Base-by-base conservation (phyloP, 2,329 filamentous ascomycete genomes). In the Calonectria leucothoes region DNA sequence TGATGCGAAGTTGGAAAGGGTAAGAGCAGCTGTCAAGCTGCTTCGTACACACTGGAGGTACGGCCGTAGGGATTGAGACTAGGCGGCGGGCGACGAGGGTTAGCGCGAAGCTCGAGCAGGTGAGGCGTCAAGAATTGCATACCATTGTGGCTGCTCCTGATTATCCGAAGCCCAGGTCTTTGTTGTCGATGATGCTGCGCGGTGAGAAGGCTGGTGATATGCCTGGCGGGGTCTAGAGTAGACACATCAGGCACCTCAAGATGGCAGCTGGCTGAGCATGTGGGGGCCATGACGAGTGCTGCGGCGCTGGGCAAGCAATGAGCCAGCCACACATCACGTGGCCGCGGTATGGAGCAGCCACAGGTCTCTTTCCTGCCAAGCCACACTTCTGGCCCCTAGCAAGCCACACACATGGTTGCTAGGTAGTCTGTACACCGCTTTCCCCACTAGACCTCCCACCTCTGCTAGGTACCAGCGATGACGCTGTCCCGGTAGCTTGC, bases 21-120 rank as follows among this genome's bases (percentile, higher is more conserved):
- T 96, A 79, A 99, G 93, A 78, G 97, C 96, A 77, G 96, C 95
- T 49, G 96, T 98, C 82, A 99, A 91, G 82, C 95, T 98, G 83
- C 94, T 96, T 82, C 97, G 95, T 82, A 98, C 97, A 86, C 95
- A 97, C 89, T 98, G 95, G 80, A 98, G 94, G 87, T 98, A 98
- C 71, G 96, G 96, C 77, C 96, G 94, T 83, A 98, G 91, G 78
- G 96, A 98, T 95, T 98, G 96, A 84, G 96, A 98, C 97, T 94
- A 77, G 39, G 59, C 64, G 67, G 66, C 64, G 71, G 55, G 72
- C 69, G 68, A 49, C 12, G 69, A 69, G 65, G 70, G 77, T 78
- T 74, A 79, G 78, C 75, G 73, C 69, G 67, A 51, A 59, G 37
- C 42, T 48, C 10, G 20, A 15, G 39, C n/a, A 6, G 14, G 14